phyloP scores from a whole-genome alignment of 129 eudicot genomes.

The Calendula officinalis region DNA sequence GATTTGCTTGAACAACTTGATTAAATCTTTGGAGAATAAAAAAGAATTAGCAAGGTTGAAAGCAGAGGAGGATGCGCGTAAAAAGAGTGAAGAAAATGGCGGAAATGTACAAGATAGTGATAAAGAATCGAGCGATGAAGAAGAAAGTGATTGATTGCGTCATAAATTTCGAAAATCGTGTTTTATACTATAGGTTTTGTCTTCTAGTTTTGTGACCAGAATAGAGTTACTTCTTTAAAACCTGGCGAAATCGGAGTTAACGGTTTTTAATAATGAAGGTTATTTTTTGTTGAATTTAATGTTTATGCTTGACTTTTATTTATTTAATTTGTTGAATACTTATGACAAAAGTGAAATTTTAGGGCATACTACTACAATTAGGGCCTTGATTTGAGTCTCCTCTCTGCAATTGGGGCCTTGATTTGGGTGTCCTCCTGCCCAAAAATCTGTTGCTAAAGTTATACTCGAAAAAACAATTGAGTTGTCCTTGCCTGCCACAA shows the following conservation, averaged over 20 bases:
- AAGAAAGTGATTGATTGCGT: no score
- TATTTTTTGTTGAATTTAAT: neutral
- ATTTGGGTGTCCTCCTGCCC: constrained; percentile 29
- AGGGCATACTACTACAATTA: no score
- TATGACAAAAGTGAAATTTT: no score
- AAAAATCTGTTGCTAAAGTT: constrained; percentile 63
- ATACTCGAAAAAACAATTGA: constrained; percentile 92
- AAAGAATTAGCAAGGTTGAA: constrained; percentile 37
- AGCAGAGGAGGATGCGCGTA: constrained; percentile 28
- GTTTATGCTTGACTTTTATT: neutral
- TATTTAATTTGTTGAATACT: neutral
- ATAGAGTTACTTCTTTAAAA: neutral
- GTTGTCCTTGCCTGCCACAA: constrained; percentile 72
- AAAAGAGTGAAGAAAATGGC: no score
- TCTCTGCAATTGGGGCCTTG: no score
- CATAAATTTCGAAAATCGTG: neutral
- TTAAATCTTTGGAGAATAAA: constrained; percentile 34
- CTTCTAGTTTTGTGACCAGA: neutral
- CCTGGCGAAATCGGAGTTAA: neutral
- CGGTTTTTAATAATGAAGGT: neutral
- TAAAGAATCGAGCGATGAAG: no score
- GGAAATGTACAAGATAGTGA: no score
- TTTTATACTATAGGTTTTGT: neutral
- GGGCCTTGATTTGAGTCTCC: no score
- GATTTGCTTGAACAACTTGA: constrained; percentile 30